Percentiles rank a stretch among this genome's conserved stretches.
phyloP scores from a whole-genome alignment of 2,329 filamentous ascomycete species.

The Pseudocercospora musae region DNA sequence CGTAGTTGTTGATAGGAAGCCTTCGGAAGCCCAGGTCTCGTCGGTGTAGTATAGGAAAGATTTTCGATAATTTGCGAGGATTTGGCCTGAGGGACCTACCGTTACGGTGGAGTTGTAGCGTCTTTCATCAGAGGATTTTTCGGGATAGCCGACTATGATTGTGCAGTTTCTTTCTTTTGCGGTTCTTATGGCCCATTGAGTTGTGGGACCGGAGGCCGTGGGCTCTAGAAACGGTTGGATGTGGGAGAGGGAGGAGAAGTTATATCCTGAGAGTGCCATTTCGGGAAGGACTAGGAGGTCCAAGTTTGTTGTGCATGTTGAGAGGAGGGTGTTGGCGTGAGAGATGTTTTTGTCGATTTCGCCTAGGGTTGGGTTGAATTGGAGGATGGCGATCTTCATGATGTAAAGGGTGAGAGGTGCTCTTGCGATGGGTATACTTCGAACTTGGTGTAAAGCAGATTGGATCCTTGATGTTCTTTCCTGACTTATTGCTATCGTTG shows the following conservation, averaged over 20 bases:
- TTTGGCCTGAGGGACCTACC: slow-evolving; percentile 52
- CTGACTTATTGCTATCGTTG: too few species aligned
- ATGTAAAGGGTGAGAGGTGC: not conserved
- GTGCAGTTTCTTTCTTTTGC: slow-evolving; percentile 65
- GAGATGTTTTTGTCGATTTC: slow-evolving; percentile 68
- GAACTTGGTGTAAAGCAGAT: too few species aligned
- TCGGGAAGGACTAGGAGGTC: slow-evolving; percentile 74
- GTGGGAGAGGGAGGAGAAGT: slow-evolving; percentile 66
- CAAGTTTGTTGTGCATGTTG: slow-evolving; percentile 47
- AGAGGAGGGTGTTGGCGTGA: slow-evolving; percentile 63
- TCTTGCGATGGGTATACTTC: not conserved
- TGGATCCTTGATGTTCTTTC: too few species aligned
- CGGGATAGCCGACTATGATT: slow-evolving; percentile 72
- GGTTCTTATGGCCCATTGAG: slow-evolving; percentile 66
- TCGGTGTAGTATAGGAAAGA: slow-evolving; percentile 65
- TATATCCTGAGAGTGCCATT: slow-evolving; percentile 75
- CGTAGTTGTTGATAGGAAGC: slow-evolving; percentile 11
- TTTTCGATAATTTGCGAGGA: slow-evolving; percentile 61
- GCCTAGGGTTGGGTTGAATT: slow-evolving; percentile 70
- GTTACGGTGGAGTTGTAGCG: slow-evolving; percentile 60
- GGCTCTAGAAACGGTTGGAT: slow-evolving; percentile 69
- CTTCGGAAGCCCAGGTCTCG: slow-evolving; percentile 56
- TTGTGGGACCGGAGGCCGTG: slow-evolving; percentile 62
- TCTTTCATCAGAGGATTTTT: slow-evolving; percentile 39
- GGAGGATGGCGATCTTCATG: slow-evolving; percentile 67